phyloP scores from a whole-genome alignment of 2,329 filamentous ascomycete genomes.

The Myriosclerotinia scirpicola region DNA sequence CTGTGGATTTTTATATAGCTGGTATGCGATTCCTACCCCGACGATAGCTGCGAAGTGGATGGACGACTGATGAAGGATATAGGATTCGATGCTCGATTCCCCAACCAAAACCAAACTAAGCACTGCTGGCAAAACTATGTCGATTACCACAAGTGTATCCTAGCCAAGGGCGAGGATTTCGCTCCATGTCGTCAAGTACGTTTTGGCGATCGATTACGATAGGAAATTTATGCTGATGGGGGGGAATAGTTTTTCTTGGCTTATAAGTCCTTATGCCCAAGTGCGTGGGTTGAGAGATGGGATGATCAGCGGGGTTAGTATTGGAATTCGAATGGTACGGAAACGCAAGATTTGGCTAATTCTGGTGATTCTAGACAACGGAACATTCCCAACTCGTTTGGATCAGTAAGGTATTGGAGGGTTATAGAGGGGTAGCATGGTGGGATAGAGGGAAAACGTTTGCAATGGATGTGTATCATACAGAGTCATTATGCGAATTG shows the following conservation, averaged over 20 bases:
- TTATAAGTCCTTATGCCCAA: constrained; percentile 96
- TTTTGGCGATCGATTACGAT: constrained; percentile 29
- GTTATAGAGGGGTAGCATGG: constrained; percentile 17
- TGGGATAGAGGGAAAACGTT: constrained; percentile 28
- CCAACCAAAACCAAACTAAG: constrained; percentile 98
- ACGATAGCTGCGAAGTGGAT: constrained; percentile 4
- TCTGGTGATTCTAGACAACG: constrained; percentile 53
- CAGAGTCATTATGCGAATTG: constrained; percentile 37
- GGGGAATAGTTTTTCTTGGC: constrained; percentile 83
- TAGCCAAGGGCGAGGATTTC: constrained; percentile 98
- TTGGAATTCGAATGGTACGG: background rate
- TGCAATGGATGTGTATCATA: constrained; percentile 38
- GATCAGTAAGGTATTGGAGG: constrained; percentile 46
- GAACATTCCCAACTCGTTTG: constrained; percentile 66
- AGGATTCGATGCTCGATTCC: constrained; percentile 99
- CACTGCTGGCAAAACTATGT: constrained; percentile 99
- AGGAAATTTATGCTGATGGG: constrained; percentile 48
- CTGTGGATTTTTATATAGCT: constrained; percentile 42
- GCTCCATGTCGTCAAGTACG: constrained; percentile 92
- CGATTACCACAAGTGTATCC: constrained; percentile 99
- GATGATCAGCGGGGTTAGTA: constrained; percentile 90
- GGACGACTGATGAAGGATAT: constrained; percentile 32
- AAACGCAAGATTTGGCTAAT: constrained; percentile 28
- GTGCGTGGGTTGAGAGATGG: constrained; percentile 91
- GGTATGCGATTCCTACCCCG: constrained; percentile 44